phyloP scores from a whole-genome alignment of 2,329 filamentous ascomycete species.

The Diaporthe citriasiana region DNA sequence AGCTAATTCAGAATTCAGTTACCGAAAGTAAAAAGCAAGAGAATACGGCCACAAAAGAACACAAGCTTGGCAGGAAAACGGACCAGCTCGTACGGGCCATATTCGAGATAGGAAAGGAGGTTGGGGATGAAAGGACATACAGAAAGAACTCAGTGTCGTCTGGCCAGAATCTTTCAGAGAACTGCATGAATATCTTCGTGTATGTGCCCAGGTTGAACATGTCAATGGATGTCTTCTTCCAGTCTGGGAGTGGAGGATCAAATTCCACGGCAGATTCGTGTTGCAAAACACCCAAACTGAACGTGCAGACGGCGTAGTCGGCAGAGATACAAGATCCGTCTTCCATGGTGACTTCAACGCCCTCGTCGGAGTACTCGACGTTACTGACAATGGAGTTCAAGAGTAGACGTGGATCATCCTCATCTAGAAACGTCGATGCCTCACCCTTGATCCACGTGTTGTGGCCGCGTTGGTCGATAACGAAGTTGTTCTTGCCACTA shows the following conservation, averaged over 20 bases:
- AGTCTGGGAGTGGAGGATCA: background rate
- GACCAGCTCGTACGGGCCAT: too few relatives aligned
- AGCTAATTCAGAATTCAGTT: background rate
- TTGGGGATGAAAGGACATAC: background rate
- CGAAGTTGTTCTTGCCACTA: constrained; percentile 17
- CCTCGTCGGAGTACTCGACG: background rate
- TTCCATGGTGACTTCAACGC: background rate
- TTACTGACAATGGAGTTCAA: background rate
- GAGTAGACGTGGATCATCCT: background rate
- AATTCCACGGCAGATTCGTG: constrained; percentile 5
- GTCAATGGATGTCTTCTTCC: constrained; percentile 2
- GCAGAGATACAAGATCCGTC: background rate
- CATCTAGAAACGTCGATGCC: background rate
- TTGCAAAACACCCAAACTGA: constrained; percentile 1
- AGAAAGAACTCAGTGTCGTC: constrained; percentile 20
- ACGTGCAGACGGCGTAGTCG: constrained; percentile 20
- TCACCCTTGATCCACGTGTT: constrained; percentile 16
- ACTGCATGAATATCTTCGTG: constrained; percentile 22
- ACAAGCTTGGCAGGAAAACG: background rate
- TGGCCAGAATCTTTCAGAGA: background rate
- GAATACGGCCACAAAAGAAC: too few relatives aligned
- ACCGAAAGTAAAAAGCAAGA: too few relatives aligned
- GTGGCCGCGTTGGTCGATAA: constrained; percentile 4
- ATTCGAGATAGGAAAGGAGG: too few relatives aligned
- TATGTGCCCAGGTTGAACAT: background rate